Evolutionary conservation across 2,329 filamentous ascomycete species (phyloP), one percentile per base, ranked within the genome.

Genomic region (Penicillium sp.): DNA sequence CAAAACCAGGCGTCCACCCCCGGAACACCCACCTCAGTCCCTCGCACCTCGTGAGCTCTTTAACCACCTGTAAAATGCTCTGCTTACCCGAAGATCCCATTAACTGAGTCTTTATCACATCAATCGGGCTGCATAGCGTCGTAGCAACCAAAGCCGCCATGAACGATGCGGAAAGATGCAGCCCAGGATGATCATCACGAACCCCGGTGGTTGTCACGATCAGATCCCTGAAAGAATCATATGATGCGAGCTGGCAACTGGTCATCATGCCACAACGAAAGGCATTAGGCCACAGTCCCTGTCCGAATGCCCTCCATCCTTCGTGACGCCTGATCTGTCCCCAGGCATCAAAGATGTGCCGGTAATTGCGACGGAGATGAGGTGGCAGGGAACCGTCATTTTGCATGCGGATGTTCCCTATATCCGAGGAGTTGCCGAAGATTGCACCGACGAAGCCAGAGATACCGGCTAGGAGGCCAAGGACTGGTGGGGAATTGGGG

Each of bases 231-330:
- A 91, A 89, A 16, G 80, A 80, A 64, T 95, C 89, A 71, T 95
- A 95, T 37, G 83, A 88, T 14, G 89, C 89, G 35, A 95, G 76
- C 72, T 95, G 89, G 8, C 82, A 82, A 27, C 88, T 86, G 1
- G 89, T 95, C 89, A 95, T 95, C 64, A 91, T 81, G n/a, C 87
- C 84, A 10, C 88, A 89, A 53, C 89, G 81, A 59, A 84, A 80
- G 60, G 82, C 85, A 72, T 95, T 95, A 45, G 89, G 88, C 79
- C 87, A 84, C 28, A 91, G 30, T 2, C 60, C 61, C 30, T 63
- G 56, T 8, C 33, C 41, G 18, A 63, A 61, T 1, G 54, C 39
- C 12, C 31, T 44, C 54, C 52, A 56, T 7, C 61, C 60, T 38
- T 60, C 57, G n/a, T 46, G 11, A 3, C 43, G 52, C 18, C 56